Percentiles rank a stretch among this genome's conserved stretches.
phyloP scores from a whole-genome alignment of 192 early-diverging fungal species.

The Backusella australiensis region DNA sequence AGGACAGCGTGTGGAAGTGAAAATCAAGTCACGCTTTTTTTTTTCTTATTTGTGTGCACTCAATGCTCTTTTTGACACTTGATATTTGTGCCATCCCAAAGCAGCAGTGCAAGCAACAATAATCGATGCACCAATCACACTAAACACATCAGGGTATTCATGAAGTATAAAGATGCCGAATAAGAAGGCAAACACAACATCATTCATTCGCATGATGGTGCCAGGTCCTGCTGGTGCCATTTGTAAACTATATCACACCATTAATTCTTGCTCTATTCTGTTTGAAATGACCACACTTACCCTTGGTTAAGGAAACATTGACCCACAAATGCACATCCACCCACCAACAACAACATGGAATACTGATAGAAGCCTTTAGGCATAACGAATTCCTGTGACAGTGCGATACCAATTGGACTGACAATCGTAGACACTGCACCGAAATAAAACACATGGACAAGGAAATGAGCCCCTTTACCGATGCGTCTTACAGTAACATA shows the following conservation, averaged over 20 bases:
- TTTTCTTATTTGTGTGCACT: not conserved
- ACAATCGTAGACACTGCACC: conserved; percentile 60
- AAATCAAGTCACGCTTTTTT: not conserved
- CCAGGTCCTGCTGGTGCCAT: conserved; percentile 68
- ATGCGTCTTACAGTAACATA: conserved; percentile 73
- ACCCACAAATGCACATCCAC: conserved; percentile 62
- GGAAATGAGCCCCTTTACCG: conserved; percentile 66
- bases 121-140: conserved; percentile 55
- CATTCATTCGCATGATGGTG: conserved; percentile 77
- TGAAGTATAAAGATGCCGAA: conserved; percentile 68
- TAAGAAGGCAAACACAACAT: conserved; percentile 78
- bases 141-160: conserved; percentile 57
- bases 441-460: conserved; percentile 82
- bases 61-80: not conserved
- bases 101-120: conserved; percentile 63
- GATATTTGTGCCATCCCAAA: conserved; percentile 65
- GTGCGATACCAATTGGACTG: conserved; percentile 39
- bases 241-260: conserved; percentile 49
- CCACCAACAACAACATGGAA: conserved; percentile 45
- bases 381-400: conserved; percentile 35
- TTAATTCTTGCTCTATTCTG: not conserved
- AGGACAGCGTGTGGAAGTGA: not conserved
- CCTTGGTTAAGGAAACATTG: conserved; percentile 76
- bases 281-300: conserved; percentile 20
- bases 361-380: conserved; percentile 48